Evolutionary conservation across 148 eudicot species (phyloP).

Genomic region (Rhododendron ferrugineum): DNA sequence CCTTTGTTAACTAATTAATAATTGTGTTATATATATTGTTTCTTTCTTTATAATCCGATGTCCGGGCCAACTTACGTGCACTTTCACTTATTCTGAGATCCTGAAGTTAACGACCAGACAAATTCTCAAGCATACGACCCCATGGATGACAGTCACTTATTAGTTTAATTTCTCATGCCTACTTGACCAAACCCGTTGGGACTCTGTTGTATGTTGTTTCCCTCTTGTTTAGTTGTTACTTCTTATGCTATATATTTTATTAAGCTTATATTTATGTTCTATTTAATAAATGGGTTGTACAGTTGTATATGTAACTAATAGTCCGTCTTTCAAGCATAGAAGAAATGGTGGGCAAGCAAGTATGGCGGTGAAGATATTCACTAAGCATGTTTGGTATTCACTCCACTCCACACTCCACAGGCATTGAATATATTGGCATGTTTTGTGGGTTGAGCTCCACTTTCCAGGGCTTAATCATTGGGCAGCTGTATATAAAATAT

Average conservation of each 20-base stretch:
- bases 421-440: constrained; percentile 11
- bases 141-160: too few relatives aligned
- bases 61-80: too few relatives aligned
- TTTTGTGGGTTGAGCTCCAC: constrained; percentile 20
- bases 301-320: constrained; percentile 2
- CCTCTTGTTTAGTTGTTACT: not conserved
- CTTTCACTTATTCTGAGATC: not conserved
- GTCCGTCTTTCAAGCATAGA: constrained; percentile 10
- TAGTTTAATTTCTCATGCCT: too few relatives aligned
- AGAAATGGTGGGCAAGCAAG: constrained; percentile 14
- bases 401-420: constrained; percentile 13
- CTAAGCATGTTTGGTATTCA: constrained; percentile 10
- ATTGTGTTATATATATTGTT: too few relatives aligned
- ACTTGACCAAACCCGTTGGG: too few relatives aligned
- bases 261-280: not conserved
- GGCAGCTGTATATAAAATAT: not conserved
- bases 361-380: constrained; percentile 3
- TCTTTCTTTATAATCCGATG: too few relatives aligned
- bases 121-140: too few relatives aligned
- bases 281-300: not conserved
- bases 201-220: not conserved
- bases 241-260: constrained; percentile 3
- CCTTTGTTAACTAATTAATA: not conserved
- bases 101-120: too few relatives aligned
- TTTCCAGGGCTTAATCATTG: constrained; percentile 21